Evolutionary conservation across 371 early-diverging fungal species (phyloP), one percentile per base, ranked within the genome.

Genomic region (Coemansia sp.): DNA sequence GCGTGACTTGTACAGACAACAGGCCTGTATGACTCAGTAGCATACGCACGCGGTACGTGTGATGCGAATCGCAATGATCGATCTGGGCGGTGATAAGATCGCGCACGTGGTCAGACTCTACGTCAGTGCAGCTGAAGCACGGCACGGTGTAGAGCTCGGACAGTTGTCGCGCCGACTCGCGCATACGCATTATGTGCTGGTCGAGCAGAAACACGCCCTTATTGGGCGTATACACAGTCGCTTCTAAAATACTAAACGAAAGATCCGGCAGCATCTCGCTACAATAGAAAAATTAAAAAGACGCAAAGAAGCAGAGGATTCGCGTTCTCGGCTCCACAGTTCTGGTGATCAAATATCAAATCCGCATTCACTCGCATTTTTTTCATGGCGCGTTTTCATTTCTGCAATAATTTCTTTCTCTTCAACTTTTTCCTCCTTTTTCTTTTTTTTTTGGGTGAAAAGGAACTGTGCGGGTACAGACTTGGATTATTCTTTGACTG

Each of bases 211-310:
- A 26, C 21, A 42, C 53, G 23, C 71, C 71, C 16, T 42, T 12
- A 28, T 20, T 20, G 12, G 26, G 16, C 5, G 62, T 51, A 21
- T 67, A 61, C 6, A 59, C 47, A 14, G 75, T 71, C 2, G 75
- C 71, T n/a, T 75, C 75, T 23, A 75, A 72, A n/a, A 75, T 50
- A 48, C 57, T 64, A 28, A 75, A 71, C 16, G 52, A 26, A 1
- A 61, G 59, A 20, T 66, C 67, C 0, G 75, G 75, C 12, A 69
- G 56, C n/a, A 20, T 20, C 1, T 20, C 1, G 28, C 4, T 9
- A 20, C 12, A 18, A 57, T 8, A 57, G 37, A 25, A 5, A 59
- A n/a, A 11, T 14, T 4, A 18, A 9, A 11, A 25, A 3, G 20
- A 42, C 48, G 25, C 9, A 55, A 42, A 37, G 20, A 51, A 59